Percentiles rank a stretch among this genome's conserved stretches.
phyloP scores from a whole-genome alignment of 805 yeast genomes.

The Saccharomycopsis javanensis region DNA sequence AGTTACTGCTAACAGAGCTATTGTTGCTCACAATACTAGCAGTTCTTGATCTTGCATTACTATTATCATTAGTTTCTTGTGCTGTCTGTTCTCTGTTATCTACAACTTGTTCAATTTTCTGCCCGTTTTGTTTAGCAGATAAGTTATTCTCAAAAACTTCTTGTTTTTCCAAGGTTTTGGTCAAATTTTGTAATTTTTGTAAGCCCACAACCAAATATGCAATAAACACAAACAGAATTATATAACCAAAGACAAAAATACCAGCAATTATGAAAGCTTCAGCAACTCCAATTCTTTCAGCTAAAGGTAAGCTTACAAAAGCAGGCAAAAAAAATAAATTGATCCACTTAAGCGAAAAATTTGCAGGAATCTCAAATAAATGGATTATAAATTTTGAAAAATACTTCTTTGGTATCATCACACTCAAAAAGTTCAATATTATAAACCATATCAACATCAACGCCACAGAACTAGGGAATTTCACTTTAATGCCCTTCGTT shows the following conservation, averaged over 20 bases:
- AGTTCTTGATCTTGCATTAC: neutral
- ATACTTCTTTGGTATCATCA: constrained; percentile 31
- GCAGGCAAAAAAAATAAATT: constrained; percentile 72
- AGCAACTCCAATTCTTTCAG: constrained; percentile 51
- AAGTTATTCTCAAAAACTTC: constrained; percentile 23
- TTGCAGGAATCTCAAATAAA: constrained; percentile 49
- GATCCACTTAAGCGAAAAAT: constrained; percentile 67
- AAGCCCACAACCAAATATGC: constrained; percentile 39
- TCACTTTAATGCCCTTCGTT: constrained; percentile 33
- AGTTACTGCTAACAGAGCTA: neutral
- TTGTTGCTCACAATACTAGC: neutral
- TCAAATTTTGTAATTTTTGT: constrained; percentile 25
- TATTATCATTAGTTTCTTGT: neutral
- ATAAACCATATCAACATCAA: constrained; percentile 55
- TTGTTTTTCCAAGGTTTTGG: constrained; percentile 23
- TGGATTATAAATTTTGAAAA: constrained; percentile 24
- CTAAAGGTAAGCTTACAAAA: constrained; percentile 59
- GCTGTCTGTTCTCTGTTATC: too few relatives aligned
- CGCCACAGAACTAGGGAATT: constrained; percentile 63
- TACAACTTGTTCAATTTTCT: neutral
- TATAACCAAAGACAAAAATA: constrained; percentile 58
- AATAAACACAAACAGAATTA: constrained; percentile 40
- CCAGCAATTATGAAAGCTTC: constrained; percentile 70
- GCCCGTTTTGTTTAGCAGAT: neutral
- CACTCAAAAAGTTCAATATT: constrained; percentile 29